These are phyloP conservation scores for Sporisorium sorghi DNA, from an alignment of 1,284 basidiomycete species.

Conservation along the genomic window DNA sequence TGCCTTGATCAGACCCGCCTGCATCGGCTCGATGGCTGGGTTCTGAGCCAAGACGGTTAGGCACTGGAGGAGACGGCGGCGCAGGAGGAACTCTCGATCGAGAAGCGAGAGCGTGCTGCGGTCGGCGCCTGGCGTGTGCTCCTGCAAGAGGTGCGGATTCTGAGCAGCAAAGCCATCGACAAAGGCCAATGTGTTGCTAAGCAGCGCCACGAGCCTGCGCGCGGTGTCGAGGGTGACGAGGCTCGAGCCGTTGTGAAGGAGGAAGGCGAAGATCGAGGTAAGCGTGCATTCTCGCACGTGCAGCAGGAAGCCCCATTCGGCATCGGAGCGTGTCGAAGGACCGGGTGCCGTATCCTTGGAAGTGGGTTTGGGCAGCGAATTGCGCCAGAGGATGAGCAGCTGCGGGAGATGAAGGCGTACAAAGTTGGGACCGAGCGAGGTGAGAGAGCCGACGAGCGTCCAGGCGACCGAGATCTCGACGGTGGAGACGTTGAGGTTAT, in stretches of 20 bases:
- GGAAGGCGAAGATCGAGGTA: slow-evolving; percentile 86
- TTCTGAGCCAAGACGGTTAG: slow-evolving; percentile 84
- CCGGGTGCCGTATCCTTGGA: slow-evolving; percentile 81
- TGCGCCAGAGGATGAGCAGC: slow-evolving; percentile 93
- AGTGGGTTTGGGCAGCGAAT: slow-evolving; percentile 92
- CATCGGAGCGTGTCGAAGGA: slow-evolving; percentile 71
- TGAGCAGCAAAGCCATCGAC: slow-evolving; percentile 75
- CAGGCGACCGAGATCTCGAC: slow-evolving; percentile 94
- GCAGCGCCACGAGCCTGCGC: slow-evolving; percentile 83
- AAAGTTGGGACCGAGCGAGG: slow-evolving; percentile 92
- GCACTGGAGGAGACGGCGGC: slow-evolving; percentile 88
- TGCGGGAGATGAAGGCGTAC: slow-evolving; percentile 91
- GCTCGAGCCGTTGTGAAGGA: slow-evolving; percentile 76
- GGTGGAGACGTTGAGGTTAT: slow-evolving; percentile 83
- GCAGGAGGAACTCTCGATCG: slow-evolving; percentile 84
- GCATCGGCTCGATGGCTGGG: slow-evolving; percentile 82
- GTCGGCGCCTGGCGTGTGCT: slow-evolving; percentile 63
- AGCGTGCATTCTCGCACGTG: slow-evolving; percentile 91
- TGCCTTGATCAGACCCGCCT: slow-evolving; percentile 83
- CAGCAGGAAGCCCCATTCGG: slow-evolving; percentile 91
- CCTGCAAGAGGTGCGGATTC: slow-evolving; percentile 64
- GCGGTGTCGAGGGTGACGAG: slow-evolving; percentile 91
- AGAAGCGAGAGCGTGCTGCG: slow-evolving; percentile 75
- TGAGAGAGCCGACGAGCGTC: slow-evolving; percentile 88
- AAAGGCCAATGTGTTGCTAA: slow-evolving; percentile 91